phyloP scores from a whole-genome alignment of 78 protist genomes.

The Dictyostelium citrinum region DNA sequence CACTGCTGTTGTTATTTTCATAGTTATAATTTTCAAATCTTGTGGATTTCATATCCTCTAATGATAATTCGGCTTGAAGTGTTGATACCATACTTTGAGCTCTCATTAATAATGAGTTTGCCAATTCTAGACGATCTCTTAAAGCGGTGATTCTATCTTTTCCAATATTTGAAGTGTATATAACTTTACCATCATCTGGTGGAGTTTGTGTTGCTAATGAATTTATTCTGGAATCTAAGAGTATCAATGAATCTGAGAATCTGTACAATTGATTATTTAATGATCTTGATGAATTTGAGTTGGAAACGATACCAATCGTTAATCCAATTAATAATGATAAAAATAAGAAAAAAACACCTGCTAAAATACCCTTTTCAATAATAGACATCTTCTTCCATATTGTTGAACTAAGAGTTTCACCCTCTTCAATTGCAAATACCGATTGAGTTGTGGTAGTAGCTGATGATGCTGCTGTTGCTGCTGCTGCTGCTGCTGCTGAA shows the following conservation, averaged over 20 bases:
- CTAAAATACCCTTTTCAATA: background rate
- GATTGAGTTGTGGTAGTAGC: background rate
- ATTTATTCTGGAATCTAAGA: slow-evolving; percentile 42
- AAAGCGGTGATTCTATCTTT: slow-evolving; percentile 7
- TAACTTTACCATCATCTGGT: background rate
- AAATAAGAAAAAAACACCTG: background rate
- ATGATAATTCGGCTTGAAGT: slow-evolving; percentile 42
- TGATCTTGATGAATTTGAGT: background rate
- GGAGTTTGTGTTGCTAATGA: background rate
- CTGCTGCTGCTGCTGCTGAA: background rate
- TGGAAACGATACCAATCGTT: background rate
- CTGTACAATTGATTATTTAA: slow-evolving; percentile 26
- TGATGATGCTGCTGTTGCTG: background rate
- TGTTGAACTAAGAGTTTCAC: background rate
- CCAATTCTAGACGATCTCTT: slow-evolving; percentile 10
- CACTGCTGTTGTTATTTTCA: background rate
- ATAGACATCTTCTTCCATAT: slow-evolving; percentile 21
- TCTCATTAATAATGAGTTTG: background rate
- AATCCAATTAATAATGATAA: slow-evolving; percentile 15
- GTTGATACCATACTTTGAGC: slow-evolving; percentile 51
- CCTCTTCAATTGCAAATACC: background rate
- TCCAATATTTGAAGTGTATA: background rate
- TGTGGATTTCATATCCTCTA: slow-evolving; percentile 25
- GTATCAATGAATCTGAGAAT: slow-evolving; percentile 51
- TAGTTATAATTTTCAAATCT: background rate